Conservation (phyloP, 2,329 filamentous ascomycete species). For the Fonsecaea pedrosoi region DNA sequence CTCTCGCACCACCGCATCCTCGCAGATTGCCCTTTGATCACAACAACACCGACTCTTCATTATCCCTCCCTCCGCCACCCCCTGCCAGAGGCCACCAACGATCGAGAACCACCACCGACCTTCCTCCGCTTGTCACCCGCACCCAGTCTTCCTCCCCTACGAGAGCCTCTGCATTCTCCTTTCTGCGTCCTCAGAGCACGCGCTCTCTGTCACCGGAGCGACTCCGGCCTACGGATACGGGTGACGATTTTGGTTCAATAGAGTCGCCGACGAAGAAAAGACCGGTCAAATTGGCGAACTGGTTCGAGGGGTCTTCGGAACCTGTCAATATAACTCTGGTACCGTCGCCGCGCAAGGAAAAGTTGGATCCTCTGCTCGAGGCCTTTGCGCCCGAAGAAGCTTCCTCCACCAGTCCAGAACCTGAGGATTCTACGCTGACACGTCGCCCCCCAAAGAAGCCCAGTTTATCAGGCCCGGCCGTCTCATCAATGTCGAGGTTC, state of each 20-base stretch:
- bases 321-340: slow-evolving; percentile 55
- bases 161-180: slow-evolving; percentile 38
- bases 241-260: slow-evolving; percentile 23
- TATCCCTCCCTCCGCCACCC: slow-evolving; percentile 36
- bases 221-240: slow-evolving; percentile 25
- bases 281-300: slow-evolving; percentile 50
- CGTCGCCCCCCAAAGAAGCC: slow-evolving; percentile 38
- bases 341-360: slow-evolving; percentile 43
- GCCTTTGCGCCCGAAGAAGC: slow-evolving; percentile 31
- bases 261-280: slow-evolving; percentile 30
- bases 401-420: slow-evolving; percentile 33
- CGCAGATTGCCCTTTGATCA: slow-evolving; percentile 23
- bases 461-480: slow-evolving; percentile 43
- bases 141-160: slow-evolving; percentile 36
- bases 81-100: slow-evolving; percentile 35
- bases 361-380: slow-evolving; percentile 33
- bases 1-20: slow-evolving; percentile 23
- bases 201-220: slow-evolving; percentile 38
- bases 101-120: slow-evolving; percentile 35
- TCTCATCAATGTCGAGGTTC: slow-evolving; percentile 46
- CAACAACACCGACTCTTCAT: slow-evolving; percentile 19
- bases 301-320: slow-evolving; percentile 60
- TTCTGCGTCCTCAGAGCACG: slow-evolving; percentile 33
- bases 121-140: slow-evolving; percentile 35
- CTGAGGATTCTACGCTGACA: slow-evolving; percentile 29